Base-by-base conservation (phyloP, 2,329 filamentous ascomycete genomes). In the Sporothrix pallida region DNA sequence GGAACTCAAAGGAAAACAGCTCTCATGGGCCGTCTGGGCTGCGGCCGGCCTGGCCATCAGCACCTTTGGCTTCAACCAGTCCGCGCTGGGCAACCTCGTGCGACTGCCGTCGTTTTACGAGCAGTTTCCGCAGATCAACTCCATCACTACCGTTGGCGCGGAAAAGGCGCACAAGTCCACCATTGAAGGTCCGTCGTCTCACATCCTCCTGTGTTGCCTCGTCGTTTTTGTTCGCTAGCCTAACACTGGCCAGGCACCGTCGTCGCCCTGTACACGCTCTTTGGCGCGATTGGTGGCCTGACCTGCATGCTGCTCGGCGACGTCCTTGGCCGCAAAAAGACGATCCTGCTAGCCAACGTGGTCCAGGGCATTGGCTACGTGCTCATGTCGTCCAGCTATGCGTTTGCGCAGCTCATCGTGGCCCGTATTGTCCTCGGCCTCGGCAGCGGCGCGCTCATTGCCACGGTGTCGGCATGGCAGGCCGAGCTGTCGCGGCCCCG, bases 351-450 rank as follows among this genome's bases (percentile, higher is more conserved):
- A 13, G 79, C 78, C 13, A 74, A 76, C 2, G 26, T 74, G 3
- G 62, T 80, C 15, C 74, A 80, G 44, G 69, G 76, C 46, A 60
- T 79, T 9, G 78, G 79, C 23, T 75, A 76, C 23, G 71, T 78
- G 3, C 75, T 77, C 3, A 80, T 80, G 79, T 76, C 76, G 9
- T 62, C 74, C 15, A 75, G 76, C 13, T 71, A 58, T 37, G 80
- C 82, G 0, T 74, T 84, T 48, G 82, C 83, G 2, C 85, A 87
- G 77, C 82, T 86, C 77, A 84, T 86, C 70, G 79, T 85, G 68
- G 84, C 84, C 9, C 79, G 86, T 60, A 82, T 87, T 8, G 80
- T 88, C 3, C 87, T 86, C 15, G 86, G 86, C 26, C 78, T 88
- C 4, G 87, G 87, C 1, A 87, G 87, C 75, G 86, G 86, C 17